These are phyloP conservation scores for Hanseniaspora pseudoguilliermondii DNA, from an alignment of 805 yeast species.

Conservation along the genomic window DNA sequence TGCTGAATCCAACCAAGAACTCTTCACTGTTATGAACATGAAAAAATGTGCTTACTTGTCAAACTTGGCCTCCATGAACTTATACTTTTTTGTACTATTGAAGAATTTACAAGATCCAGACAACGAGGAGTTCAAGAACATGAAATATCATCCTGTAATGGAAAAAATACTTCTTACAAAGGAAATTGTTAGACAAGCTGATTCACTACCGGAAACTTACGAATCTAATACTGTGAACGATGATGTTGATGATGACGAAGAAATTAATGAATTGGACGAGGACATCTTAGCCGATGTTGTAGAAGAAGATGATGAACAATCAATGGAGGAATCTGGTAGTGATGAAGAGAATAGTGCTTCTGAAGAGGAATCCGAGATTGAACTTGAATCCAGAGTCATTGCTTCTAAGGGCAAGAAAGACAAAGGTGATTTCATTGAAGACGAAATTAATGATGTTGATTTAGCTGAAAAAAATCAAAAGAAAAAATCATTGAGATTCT, in stretches of 20 bases:
- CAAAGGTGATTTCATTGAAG: slow-evolving; percentile 52
- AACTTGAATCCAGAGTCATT: slow-evolving; percentile 22
- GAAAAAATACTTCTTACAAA: slow-evolving; percentile 67
- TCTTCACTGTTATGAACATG: slow-evolving; percentile 28
- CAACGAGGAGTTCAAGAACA: slow-evolving; percentile 39
- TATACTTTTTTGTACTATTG: slow-evolving; percentile 60
- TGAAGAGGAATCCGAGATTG: slow-evolving; percentile 19
- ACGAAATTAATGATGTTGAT: slow-evolving; percentile 67
- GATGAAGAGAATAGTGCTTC: slow-evolving; percentile 12
- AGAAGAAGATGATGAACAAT: slow-evolving; percentile 21
- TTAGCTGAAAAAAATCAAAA: slow-evolving; percentile 72
- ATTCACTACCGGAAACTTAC: slow-evolving; percentile 32
- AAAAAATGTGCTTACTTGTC: slow-evolving; percentile 60
- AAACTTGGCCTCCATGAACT: slow-evolving; percentile 68
- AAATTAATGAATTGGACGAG: slow-evolving; percentile 17
- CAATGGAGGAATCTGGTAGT: slow-evolving; percentile 15
- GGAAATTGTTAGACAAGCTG: slow-evolving; percentile 83
- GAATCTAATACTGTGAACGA: slow-evolving; percentile 17
- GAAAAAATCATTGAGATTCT: slow-evolving; percentile 76
- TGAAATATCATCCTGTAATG: slow-evolving; percentile 88
- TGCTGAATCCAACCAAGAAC: not conserved
- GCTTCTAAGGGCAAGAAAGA: slow-evolving; percentile 17
- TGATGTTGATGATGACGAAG: slow-evolving; percentile 19
- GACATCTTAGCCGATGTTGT: slow-evolving; percentile 19
- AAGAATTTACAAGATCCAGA: slow-evolving; percentile 39